A percentile compares a stretch with the other conserved stretches of the same genome.
Evolutionary conservation across 805 yeast species (phyloP).

Genomic region (Priceomyces medius): DNA sequence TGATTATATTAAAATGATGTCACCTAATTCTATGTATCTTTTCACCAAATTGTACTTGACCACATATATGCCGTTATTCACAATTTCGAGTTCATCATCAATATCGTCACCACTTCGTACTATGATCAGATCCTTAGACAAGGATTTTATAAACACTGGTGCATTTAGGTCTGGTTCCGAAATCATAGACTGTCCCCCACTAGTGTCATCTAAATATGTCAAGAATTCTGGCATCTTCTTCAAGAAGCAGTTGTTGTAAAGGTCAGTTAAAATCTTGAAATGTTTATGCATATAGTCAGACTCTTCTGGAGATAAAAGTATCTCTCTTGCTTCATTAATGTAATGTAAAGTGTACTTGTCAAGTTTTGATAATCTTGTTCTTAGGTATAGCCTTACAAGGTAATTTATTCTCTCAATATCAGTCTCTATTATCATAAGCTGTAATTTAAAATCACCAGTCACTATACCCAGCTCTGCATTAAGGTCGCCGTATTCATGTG

Average conservation of each 20-base stretch:
- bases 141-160: constrained; percentile 72
- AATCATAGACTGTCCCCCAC: constrained; percentile 65
- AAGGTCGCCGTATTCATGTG: constrained; percentile 68
- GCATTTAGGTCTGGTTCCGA: constrained; percentile 71
- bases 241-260: constrained; percentile 68
- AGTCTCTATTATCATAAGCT: constrained; percentile 82
- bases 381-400: constrained; percentile 72
- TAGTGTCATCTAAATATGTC: constrained; percentile 73
- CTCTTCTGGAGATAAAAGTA: constrained; percentile 57
- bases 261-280: constrained; percentile 57
- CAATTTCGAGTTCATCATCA: constrained; percentile 55
- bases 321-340: constrained; percentile 22
- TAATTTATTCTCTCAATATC: constrained; percentile 87
- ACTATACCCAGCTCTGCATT: constrained; percentile 40
- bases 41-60: constrained; percentile 56
- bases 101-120: constrained; percentile 28
- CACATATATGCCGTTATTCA: constrained; percentile 68
- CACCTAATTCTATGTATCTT: constrained; percentile 35
- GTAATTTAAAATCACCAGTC: constrained; percentile 62
- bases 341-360: constrained; percentile 68
- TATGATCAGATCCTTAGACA: constrained; percentile 25
- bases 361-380: constrained; percentile 74
- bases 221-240: constrained; percentile 63
- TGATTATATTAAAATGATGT: constrained; percentile 33
- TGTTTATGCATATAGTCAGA: constrained; percentile 66